Evolutionary conservation across 2,329 filamentous ascomycete species (phyloP), one percentile per base, ranked within the genome.

Genomic region (Zarea fungicola): DNA sequence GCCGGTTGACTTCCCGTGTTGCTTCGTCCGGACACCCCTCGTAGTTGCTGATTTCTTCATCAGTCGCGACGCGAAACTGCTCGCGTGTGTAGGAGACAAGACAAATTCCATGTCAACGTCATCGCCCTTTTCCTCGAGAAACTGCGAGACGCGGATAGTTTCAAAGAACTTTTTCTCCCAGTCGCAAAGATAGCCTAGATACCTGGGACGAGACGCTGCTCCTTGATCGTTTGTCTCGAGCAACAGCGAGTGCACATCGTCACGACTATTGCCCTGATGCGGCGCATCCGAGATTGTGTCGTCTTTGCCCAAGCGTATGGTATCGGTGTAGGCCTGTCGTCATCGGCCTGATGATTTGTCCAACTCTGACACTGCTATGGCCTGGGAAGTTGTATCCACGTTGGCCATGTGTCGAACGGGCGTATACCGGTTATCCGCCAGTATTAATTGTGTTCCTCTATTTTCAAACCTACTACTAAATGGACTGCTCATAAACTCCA

Each of bases 11-110:
- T 13, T 54, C 52, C 22, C 51, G 52, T 11, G 48, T 56, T 7
- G 47, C 48, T 18, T 57, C 54, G 19, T 59, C 49, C 2, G 49
- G 49, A 6, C 54, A 54, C 3, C 25, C 39, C 16, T 35, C 14
- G 10, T 50, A 51, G 3, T 13, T 51, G 45, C 35, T 16, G 25
- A 54, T 52, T 29, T 60, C 56, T 5, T 52, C 35, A 5, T 55
- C 53, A 1, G 56, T 65, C 55, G 56, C 54, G 26, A 60, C 54
- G 11, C 53, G 51, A 29, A 72, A 73, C 37, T 73, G 70, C 39
- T 62, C 58, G 6, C 62, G 59, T 1, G 70, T 72, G 49, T 71
- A 73, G 1, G 65, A 66, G 11, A 72, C 56, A 43, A 69, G 4
- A 72, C 54, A 34, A 71, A 72, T 13, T 59, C 60, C 5, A 65